Evolutionary conservation across 495 filamentous ascomycete species (phyloP).

Genomic region (Aspergillus indologenus): DNA sequence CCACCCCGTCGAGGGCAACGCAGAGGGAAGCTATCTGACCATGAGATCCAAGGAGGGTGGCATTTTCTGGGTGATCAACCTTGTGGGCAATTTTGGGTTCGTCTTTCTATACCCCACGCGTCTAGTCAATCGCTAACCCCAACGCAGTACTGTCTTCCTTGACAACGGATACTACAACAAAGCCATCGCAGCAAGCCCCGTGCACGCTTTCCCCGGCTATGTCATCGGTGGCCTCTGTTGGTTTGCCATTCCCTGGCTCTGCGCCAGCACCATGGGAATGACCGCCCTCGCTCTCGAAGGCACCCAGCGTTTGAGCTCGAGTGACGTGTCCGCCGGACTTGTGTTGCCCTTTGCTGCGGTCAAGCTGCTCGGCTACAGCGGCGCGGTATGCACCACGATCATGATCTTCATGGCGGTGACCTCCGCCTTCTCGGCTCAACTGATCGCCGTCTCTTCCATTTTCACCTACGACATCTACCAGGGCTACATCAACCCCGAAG

Average conservation of each 20-base stretch:
- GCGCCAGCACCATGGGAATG: constrained; percentile 91
- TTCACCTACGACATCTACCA: constrained; percentile 92
- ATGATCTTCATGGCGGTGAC: constrained; percentile 98
- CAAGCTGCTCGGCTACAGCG: constrained; percentile 84
- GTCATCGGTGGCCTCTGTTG: constrained; percentile 86
- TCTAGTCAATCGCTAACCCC: constrained; percentile 8
- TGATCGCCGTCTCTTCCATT: constrained; percentile 91
- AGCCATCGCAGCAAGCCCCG: constrained; percentile 85
- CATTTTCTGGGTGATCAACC: constrained; percentile 96
- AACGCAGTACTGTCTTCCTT: constrained; percentile 66
- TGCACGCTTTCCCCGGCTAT: constrained; percentile 89
- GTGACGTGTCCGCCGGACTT: constrained; percentile 80
- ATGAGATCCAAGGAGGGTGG: constrained; percentile 85
- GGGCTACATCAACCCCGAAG: constrained; percentile 50
- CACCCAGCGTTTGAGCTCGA: constrained; percentile 64
- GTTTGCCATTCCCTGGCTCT: constrained; percentile 96
- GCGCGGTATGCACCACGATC: constrained; percentile 76
- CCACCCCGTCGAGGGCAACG: constrained; percentile 84
- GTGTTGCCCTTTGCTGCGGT: constrained; percentile 88
- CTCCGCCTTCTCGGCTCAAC: constrained; percentile 79
- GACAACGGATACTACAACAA: constrained; percentile 92
- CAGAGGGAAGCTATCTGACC: constrained; percentile 81
- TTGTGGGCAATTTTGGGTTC: constrained; percentile 59
- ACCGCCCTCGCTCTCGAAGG: constrained; percentile 78
- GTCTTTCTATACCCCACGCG: constrained; percentile 2